A percentile compares a stretch with the other conserved stretches of the same genome.
Conservation (phyloP, 1,284 basidiomycete species). For the Serendipita sp. region DNA sequence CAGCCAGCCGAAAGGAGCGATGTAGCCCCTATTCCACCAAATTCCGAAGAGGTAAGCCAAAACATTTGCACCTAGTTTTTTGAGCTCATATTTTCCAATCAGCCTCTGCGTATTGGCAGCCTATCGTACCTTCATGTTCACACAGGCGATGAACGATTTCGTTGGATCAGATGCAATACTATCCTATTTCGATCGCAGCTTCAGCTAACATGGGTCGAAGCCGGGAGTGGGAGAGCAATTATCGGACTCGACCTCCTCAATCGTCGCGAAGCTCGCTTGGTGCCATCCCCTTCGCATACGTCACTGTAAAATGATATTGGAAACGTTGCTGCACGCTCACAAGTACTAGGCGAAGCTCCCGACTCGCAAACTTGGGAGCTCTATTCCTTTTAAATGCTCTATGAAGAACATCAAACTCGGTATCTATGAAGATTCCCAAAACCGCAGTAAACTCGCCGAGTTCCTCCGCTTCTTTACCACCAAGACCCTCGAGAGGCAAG, state of each 20-base stretch:
- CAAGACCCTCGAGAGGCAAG: constrained; percentile 39
- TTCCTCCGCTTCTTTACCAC: constrained; percentile 1
- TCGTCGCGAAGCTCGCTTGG: constrained; percentile 67
- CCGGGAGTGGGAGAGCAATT: constrained; percentile 57
- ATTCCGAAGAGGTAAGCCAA: constrained; percentile 2
- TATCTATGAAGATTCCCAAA: background rate
- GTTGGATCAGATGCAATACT: constrained; percentile 76
- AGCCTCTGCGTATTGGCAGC: constrained; percentile 71
- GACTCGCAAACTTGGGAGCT: constrained; percentile 49
- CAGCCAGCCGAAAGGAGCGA: background rate
- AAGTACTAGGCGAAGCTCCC: constrained; percentile 32
- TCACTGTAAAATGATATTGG: constrained; percentile 26
- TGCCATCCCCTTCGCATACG: constrained; percentile 63
- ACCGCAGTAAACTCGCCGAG: constrained; percentile 9
- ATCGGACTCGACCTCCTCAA: constrained; percentile 73
- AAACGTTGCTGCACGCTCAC: constrained; percentile 57
- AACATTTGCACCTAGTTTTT: too few species aligned
- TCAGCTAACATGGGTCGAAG: constrained; percentile 18
- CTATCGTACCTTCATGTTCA: constrained; percentile 87
- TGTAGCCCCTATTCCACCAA: background rate
- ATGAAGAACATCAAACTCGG: constrained; percentile 70
- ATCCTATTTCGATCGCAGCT: constrained; percentile 60
- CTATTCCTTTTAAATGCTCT: constrained; percentile 78
- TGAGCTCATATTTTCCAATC: background rate
- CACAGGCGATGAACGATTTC: constrained; percentile 47